phyloP scores from a whole-genome alignment of 2,329 filamentous ascomycete genomes.

The Fusarium sambucinum region DNA sequence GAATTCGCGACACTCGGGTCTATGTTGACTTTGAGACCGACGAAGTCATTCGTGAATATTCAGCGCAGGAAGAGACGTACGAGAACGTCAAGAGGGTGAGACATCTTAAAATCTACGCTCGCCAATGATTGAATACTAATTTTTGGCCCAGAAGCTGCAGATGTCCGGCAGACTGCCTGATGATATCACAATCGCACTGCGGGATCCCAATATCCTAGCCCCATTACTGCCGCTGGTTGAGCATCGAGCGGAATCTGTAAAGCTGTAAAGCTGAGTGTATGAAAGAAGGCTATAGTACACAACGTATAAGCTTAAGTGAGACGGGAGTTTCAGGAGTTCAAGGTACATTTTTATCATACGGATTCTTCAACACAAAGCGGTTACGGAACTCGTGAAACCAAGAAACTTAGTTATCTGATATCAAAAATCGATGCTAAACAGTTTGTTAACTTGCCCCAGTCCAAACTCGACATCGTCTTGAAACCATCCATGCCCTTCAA shows the following conservation, averaged over 20 bases:
- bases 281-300: background rate
- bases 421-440: conserved; percentile 28
- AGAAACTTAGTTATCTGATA: conserved; percentile 38
- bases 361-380: conserved; percentile 10
- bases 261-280: conserved; percentile 43
- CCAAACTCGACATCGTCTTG: conserved; percentile 9
- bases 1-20: conserved; percentile 89
- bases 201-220: conserved; percentile 82
- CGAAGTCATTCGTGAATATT: conserved; percentile 89
- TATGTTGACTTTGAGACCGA: conserved; percentile 88
- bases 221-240: conserved; percentile 78
- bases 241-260: conserved; percentile 68
- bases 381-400: conserved; percentile 16
- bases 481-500: background rate
- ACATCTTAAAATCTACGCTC: background rate
- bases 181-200: conserved; percentile 79
- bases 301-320: background rate
- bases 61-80: conserved; percentile 85
- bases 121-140: background rate
- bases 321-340: conserved; percentile 39
- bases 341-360: conserved; percentile 13
- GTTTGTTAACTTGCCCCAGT: conserved; percentile 10
- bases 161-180: conserved; percentile 69
- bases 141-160: conserved; percentile 58
- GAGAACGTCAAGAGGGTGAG: conserved; percentile 78